Evolutionary conservation across 371 early-diverging fungal species (phyloP).

Genomic region (Batrachochytrium dendrobatidis): DNA sequence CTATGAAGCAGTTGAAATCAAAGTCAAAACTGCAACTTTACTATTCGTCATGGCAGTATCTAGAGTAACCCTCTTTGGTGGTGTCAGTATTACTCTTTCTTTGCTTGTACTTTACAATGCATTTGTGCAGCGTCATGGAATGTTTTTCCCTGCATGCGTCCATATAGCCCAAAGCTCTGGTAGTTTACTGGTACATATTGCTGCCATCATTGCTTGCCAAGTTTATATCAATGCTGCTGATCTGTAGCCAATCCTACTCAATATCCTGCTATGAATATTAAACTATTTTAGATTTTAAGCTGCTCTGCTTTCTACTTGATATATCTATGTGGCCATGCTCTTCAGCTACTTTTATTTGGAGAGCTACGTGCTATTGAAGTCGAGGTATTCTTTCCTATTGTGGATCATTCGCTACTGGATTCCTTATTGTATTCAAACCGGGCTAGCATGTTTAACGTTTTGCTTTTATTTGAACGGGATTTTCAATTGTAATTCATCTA

Average conservation of each 20-base stretch:
- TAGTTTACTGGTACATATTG: conserved; percentile 64
- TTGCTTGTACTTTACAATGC: conserved; percentile 62
- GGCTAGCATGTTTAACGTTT: background rate
- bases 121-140: conserved; percentile 56
- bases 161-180: conserved; percentile 78
- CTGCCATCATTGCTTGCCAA: background rate
- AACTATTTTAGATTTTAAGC: background rate
- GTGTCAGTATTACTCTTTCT: conserved; percentile 47
- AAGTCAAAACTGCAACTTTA: too few species aligned
- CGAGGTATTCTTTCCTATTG: conserved; percentile 46
- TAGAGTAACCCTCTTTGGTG: background rate
- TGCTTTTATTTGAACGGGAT: background rate
- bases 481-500: background rate
- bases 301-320: conserved; percentile 60
- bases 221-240: background rate
- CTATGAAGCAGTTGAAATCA: too few species aligned
- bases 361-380: conserved; percentile 82
- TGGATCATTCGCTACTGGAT: background rate
- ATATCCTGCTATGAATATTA: background rate
- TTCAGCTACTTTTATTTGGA: conserved; percentile 84
- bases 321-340: conserved; percentile 64
- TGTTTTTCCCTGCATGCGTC: conserved; percentile 85
- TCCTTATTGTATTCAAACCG: background rate
- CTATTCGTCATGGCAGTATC: too few species aligned
- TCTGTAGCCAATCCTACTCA: background rate